A percentile compares a stretch with the other conserved stretches of the same genome.
phyloP scores from a whole-genome alignment of 2,329 filamentous ascomycete genomes.

The Coleophoma cylindrospora region DNA sequence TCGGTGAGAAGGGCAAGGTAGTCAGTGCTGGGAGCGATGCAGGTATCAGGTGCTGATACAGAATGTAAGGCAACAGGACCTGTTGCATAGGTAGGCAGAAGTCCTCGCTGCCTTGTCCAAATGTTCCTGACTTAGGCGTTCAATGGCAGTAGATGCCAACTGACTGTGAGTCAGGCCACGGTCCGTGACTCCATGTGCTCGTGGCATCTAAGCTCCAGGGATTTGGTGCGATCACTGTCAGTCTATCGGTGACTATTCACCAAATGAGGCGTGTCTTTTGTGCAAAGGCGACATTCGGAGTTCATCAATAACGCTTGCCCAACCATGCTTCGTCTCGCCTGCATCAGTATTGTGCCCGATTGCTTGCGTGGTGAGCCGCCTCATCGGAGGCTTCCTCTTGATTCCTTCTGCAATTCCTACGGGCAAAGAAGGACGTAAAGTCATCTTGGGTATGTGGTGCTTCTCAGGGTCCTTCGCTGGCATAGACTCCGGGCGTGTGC shows the following conservation, averaged over 20 bases:
- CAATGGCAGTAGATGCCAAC: no score
- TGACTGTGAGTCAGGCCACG: no score
- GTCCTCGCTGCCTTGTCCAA: no score
- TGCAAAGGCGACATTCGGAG: constrained; percentile 55
- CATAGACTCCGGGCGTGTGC: constrained; percentile 10
- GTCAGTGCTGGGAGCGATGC: no score
- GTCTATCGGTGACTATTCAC: constrained; percentile 35
- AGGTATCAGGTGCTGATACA: no score
- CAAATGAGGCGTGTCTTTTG: constrained; percentile 57
- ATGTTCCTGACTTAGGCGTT: no score
- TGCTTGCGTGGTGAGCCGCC: constrained; percentile 48
- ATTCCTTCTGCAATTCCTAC: constrained; percentile 22
- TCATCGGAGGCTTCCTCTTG: constrained; percentile 33
- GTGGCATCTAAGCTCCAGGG: no score
- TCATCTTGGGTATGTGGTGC: constrained; percentile 13
- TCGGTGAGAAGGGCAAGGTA: no score
- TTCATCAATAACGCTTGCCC: constrained; percentile 60
- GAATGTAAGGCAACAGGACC: no score
- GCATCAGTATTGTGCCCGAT: constrained; percentile 47
- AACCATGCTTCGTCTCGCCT: constrained; percentile 43
- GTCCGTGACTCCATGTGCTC: no score
- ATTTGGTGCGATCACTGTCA: not conserved
- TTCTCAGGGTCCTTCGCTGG: constrained; percentile 18
- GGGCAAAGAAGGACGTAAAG: constrained; percentile 14
- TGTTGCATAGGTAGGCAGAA: no score